Conservation (phyloP, 2,329 filamentous ascomycete species). For the Ciborinia camelliae region DNA sequence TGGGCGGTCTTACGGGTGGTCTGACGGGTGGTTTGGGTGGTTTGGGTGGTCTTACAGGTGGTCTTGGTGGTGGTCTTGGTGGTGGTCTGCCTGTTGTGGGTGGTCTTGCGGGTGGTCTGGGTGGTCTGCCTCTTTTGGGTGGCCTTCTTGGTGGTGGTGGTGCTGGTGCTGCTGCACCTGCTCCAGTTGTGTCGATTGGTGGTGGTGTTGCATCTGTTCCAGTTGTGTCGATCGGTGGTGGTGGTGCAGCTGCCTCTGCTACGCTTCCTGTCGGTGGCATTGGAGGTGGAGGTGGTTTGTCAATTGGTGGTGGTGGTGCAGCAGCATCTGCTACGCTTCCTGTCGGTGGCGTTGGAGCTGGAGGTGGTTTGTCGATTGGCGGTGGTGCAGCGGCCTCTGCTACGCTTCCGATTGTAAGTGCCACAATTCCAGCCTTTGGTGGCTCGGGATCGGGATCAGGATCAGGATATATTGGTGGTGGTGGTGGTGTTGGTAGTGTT, state of each 20-base stretch:
- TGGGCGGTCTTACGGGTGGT: neutral
- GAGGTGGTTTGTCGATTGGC: neutral
- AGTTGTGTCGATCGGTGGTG: neutral
- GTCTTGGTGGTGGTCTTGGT: neutral
- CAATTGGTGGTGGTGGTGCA: neutral
- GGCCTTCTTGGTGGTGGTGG: neutral
- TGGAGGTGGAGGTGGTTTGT: neutral
- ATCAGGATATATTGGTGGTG: neutral
- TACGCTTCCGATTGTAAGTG: neutral
- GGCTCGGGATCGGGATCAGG: neutral
- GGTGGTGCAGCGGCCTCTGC: constrained; percentile 2
- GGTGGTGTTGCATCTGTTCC: neutral
- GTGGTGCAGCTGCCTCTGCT: neutral
- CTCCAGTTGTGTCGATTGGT: neutral
- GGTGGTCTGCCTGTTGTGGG: neutral
- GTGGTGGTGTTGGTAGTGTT: neutral
- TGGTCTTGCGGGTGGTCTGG: neutral
- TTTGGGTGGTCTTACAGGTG: too few species aligned
- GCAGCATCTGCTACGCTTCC: constrained; percentile 5
- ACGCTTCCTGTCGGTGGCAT: neutral
- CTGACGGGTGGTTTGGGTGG: too few species aligned
- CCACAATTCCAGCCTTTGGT: neutral
- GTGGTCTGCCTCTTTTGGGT: neutral
- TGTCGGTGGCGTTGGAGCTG: neutral
- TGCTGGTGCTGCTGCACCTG: neutral